Conservation (phyloP, 192 early-diverging fungal species). For the Coemansia reversa region DNA sequence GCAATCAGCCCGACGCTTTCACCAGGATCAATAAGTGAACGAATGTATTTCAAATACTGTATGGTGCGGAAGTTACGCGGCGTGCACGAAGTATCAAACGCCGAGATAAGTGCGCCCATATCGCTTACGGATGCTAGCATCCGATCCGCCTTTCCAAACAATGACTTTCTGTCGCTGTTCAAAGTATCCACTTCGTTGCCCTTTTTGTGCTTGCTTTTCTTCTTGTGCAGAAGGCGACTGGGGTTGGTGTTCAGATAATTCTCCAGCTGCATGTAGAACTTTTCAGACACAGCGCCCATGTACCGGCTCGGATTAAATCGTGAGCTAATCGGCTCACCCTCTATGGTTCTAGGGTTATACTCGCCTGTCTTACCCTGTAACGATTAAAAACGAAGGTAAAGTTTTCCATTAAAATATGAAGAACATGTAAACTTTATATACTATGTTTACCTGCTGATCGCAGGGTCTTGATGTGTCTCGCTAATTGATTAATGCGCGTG, state of each 20-base stretch:
- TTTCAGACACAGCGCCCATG: conserved; percentile 88
- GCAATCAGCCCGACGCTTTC: conserved; percentile 97
- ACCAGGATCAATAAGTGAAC: conserved; percentile 93
- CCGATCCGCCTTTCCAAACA: conserved; percentile 46
- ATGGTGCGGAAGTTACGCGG: conserved; percentile 82
- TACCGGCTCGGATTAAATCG: conserved; percentile 76
- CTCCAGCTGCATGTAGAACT: conserved; percentile 71
- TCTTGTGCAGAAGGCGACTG: conserved; percentile 32
- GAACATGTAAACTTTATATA: too few species aligned
- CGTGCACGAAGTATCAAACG: conserved; percentile 61
- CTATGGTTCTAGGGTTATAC: conserved; percentile 10
- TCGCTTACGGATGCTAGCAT: conserved; percentile 71
- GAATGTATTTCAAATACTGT: conserved; percentile 94
- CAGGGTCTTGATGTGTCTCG: too few species aligned
- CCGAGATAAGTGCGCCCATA: conserved; percentile 53
- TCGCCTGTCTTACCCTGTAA: conserved; percentile 67
- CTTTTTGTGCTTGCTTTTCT: conserved; percentile 17
- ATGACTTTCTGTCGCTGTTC: conserved; percentile 42
- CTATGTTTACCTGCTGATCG: too few species aligned
- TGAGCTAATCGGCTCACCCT: conserved; percentile 73
- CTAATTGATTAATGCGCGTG: too few species aligned
- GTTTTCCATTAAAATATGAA: too few species aligned
- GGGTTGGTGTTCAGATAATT: conserved; percentile 50
- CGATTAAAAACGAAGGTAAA: too few species aligned
- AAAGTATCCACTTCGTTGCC: background rate